phyloP scores from a whole-genome alignment of 768 basidiomycete species.

The Xerocomus brunneocitrinus region DNA sequence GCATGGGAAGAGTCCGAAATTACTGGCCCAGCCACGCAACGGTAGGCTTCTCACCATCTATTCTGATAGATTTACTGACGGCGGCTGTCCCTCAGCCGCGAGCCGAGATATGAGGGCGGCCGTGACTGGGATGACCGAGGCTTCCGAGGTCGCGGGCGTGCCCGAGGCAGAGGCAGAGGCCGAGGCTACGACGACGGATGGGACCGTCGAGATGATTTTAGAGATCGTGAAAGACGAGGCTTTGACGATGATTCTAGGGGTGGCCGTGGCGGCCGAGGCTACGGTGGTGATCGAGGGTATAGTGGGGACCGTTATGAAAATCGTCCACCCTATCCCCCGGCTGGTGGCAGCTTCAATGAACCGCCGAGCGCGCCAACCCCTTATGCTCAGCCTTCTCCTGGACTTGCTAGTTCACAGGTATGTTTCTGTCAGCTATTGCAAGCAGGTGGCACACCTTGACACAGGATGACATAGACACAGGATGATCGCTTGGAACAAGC shows the following conservation, averaged over 20 bases:
- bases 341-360: slow-evolving; percentile 22
- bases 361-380: slow-evolving; percentile 19
- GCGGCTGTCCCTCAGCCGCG: slow-evolving; percentile 18
- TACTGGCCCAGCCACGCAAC: slow-evolving; percentile 42
- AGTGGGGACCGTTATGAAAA: slow-evolving; percentile 43
- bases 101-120: slow-evolving; percentile 34
- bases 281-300: slow-evolving; percentile 38
- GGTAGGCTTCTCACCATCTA: slow-evolving; percentile 23
- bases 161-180: slow-evolving; percentile 40
- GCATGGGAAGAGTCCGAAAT: slow-evolving; percentile 75
- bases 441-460: background rate
- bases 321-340: slow-evolving; percentile 33
- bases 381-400: slow-evolving; percentile 24
- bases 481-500: slow-evolving; percentile 89
- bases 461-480: slow-evolving; percentile 7
- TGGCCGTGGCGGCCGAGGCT: slow-evolving; percentile 35
- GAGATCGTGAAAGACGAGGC: slow-evolving; percentile 33
- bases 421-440: slow-evolving; percentile 9
- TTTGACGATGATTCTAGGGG: slow-evolving; percentile 36
- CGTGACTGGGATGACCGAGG: slow-evolving; percentile 47
- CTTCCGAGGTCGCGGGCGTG: slow-evolving; percentile 36
- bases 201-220: slow-evolving; percentile 42
- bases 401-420: slow-evolving; percentile 26
- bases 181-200: slow-evolving; percentile 38
- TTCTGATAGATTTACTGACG: slow-evolving; percentile 3